Evolutionary conservation across 305 asterid genomes (phyloP).

Genomic region (Solanum hybrid): DNA sequence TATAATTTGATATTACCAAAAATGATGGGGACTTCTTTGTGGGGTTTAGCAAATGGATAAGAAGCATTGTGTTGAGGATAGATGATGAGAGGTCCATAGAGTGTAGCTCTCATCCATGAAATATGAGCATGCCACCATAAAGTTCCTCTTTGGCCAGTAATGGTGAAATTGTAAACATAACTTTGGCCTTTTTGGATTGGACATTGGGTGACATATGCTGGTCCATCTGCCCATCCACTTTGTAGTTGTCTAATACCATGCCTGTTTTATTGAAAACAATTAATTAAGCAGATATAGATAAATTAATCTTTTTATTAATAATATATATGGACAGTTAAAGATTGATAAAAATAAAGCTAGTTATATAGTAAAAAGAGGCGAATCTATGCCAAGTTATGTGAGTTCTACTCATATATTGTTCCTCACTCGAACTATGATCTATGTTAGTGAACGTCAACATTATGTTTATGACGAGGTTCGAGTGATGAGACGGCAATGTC

Average conservation of each 20-base stretch:
- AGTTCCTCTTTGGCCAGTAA: conserved; percentile 39
- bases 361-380: too few species aligned
- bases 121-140: conserved; percentile 43
- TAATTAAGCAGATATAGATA: not conserved
- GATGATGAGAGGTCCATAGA: conserved; percentile 37
- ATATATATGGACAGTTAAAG: not conserved
- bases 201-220: conserved; percentile 35
- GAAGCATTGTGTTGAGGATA: conserved; percentile 23
- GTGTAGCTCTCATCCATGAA: conserved; percentile 37
- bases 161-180: conserved; percentile 38
- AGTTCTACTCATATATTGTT: not conserved
- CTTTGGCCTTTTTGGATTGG: conserved; percentile 40
- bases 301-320: not conserved
- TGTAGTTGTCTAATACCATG: conserved; percentile 37
- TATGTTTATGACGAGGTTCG: not conserved
- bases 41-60: conserved; percentile 38
- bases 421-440: not conserved
- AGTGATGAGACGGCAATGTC: not conserved
- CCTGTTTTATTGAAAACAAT: conserved; percentile 12
- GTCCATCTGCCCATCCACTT: conserved; percentile 46
- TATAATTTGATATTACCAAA: conserved; percentile 21
- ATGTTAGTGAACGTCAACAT: not conserved
- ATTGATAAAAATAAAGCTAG: not conserved
- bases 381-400: not conserved
- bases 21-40: conserved; percentile 29